Evolutionary conservation across 139 green algal species (phyloP).

Genomic region (Desmodesmus armatus): DNA sequence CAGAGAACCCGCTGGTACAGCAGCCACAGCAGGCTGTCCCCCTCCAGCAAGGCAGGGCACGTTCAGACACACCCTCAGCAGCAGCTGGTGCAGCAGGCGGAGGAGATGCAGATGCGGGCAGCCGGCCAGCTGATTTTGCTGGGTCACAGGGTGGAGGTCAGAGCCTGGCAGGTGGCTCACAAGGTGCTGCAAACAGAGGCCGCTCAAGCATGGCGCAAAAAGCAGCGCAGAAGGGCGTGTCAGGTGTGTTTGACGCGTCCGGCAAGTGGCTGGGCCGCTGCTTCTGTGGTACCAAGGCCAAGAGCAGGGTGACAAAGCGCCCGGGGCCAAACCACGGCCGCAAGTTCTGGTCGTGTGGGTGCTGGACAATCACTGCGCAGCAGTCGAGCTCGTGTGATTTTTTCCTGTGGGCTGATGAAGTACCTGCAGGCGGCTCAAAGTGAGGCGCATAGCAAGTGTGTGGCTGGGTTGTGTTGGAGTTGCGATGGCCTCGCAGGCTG

Average conservation of each 20-base stretch:
- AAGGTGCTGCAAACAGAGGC: background rate
- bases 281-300: constrained; percentile 43
- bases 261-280: constrained; percentile 1
- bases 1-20: constrained; percentile 2
- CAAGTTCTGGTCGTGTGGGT: constrained; percentile 49
- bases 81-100: background rate
- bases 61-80: background rate
- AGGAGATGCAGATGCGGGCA: background rate
- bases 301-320: constrained; percentile 43
- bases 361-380: constrained; percentile 45
- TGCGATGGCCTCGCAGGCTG: no score
- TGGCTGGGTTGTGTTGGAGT: no score
- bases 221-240: background rate
- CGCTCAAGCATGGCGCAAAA: background rate
- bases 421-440: background rate
- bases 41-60: background rate
- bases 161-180: constrained; percentile 11
- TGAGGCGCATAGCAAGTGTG: background rate
- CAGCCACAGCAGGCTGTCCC: background rate
- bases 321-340: constrained; percentile 50
- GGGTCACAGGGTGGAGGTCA: constrained; percentile 9
- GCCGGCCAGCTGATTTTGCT: background rate
- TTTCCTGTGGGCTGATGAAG: constrained; percentile 48
- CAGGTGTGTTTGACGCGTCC: background rate
- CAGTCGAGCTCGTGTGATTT: constrained; percentile 34